Conservation (phyloP, 257 asterid species). For the Schizonepeta tenuifolia region DNA sequence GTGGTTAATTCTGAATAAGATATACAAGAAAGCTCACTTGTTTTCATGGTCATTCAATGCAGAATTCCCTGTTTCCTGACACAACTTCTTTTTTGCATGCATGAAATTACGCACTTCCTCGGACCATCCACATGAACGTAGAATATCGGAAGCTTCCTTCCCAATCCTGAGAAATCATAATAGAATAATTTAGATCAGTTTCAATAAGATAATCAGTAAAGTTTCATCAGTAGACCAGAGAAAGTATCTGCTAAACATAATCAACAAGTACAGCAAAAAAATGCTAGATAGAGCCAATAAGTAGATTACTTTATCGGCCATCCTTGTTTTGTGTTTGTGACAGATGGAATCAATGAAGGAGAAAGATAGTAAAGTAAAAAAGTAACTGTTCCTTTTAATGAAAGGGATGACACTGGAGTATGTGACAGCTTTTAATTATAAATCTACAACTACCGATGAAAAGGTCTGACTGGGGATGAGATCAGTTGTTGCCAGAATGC, state of each 20-base stretch:
- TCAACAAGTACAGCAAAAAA: slow-evolving; percentile 9
- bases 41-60: slow-evolving; percentile 45
- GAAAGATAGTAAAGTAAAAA: background rate
- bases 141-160: slow-evolving; percentile 68
- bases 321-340: background rate
- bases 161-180: slow-evolving; percentile 59
- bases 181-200: slow-evolving; percentile 26
- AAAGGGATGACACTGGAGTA: background rate
- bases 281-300: slow-evolving; percentile 17
- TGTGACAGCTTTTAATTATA: background rate
- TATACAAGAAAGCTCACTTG: slow-evolving; percentile 61
- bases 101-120: slow-evolving; percentile 72
- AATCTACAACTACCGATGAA: slow-evolving; percentile 21
- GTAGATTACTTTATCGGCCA: slow-evolving; percentile 9
- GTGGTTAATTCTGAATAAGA: slow-evolving; percentile 4
- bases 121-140: slow-evolving; percentile 83
- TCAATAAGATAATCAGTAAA: background rate
- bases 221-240: background rate
- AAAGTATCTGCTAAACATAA: slow-evolving; percentile 2
- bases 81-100: slow-evolving; percentile 63
- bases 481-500: slow-evolving; percentile 16
- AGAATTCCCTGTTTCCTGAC: slow-evolving; percentile 48
- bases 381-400: background rate
- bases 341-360: slow-evolving; percentile 7
- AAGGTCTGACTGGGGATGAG: slow-evolving; percentile 16